phyloP scores from a whole-genome alignment of 176 grass and related monocot genomes.

The Canna indica region DNA sequence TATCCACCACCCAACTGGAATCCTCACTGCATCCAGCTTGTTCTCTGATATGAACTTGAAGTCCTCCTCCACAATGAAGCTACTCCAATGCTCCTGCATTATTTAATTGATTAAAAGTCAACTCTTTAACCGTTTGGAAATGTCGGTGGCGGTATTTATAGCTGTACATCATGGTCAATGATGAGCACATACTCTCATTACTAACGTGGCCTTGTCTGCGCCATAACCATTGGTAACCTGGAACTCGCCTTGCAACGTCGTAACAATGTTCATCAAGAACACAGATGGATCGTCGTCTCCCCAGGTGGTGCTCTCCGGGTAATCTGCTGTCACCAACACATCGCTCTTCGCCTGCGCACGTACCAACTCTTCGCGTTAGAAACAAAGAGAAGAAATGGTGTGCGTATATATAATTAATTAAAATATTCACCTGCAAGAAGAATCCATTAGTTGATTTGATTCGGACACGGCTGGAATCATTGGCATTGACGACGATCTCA shows the following conservation, averaged over 20 bases:
- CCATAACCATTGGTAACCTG: constrained; percentile 64
- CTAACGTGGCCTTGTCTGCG: constrained; percentile 11
- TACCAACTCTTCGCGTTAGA: neutral
- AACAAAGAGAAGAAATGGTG: no score
- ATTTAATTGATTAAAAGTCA: no score
- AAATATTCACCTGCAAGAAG: constrained; percentile 37
- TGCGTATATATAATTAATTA: neutral
- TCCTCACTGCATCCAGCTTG: constrained; percentile 38
- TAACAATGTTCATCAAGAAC: constrained; percentile 25
- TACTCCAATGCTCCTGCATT: constrained; percentile 53
- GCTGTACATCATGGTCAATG: no score
- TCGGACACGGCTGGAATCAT: constrained; percentile 20
- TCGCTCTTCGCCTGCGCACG: constrained; percentile 27
- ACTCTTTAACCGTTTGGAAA: no score
- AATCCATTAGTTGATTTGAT: constrained; percentile 48
- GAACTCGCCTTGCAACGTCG: constrained; percentile 45
- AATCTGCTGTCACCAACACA: constrained; percentile 33
- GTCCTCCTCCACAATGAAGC: constrained; percentile 47
- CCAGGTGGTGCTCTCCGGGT: constrained; percentile 33
- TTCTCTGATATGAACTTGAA: constrained; percentile 34
- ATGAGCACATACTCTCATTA: constrained; percentile 29
- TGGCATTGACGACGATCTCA: constrained; percentile 29
- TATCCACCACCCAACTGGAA: constrained; percentile 77
- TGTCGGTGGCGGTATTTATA: no score
- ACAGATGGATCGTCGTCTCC: constrained; percentile 52